Conservation (phyloP, 192 early-diverging fungal species). For the Backusella psychrophila region DNA sequence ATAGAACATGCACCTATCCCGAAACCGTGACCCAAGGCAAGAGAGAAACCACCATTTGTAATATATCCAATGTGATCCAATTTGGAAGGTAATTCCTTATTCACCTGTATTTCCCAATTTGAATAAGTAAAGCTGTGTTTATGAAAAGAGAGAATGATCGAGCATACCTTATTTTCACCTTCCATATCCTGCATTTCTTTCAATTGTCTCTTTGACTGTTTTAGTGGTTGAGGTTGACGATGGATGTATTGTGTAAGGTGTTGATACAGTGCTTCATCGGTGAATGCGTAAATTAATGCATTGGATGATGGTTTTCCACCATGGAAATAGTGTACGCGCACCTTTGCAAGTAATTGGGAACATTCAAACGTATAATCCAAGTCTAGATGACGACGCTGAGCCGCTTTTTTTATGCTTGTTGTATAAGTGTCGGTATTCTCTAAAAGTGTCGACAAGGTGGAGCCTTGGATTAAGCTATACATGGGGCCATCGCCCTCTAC, state of each 20-base stretch:
- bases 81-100: slow-evolving; percentile 37
- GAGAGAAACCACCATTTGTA: slow-evolving; percentile 68
- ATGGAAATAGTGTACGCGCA: slow-evolving; percentile 49
- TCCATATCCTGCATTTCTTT: slow-evolving; percentile 27
- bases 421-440: background rate
- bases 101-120: background rate
- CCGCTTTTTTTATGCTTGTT: background rate
- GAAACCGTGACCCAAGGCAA: slow-evolving; percentile 55
- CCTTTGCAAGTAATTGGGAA: slow-evolving; percentile 44
- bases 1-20: slow-evolving; percentile 66
- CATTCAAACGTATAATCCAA: slow-evolving; percentile 17
- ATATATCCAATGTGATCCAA: slow-evolving; percentile 63
- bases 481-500: slow-evolving; percentile 1
- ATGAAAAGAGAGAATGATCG: background rate
- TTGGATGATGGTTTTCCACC: slow-evolving; percentile 47
- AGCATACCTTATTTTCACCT: background rate
- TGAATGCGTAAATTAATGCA: slow-evolving; percentile 55
- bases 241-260: slow-evolving; percentile 32
- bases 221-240: background rate
- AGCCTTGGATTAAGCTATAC: slow-evolving; percentile 2
- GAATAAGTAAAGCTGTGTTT: background rate
- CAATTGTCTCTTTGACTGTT: slow-evolving; percentile 25
- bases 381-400: background rate
- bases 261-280: slow-evolving; percentile 40
- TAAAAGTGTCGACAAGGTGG: background rate